Conservation (phyloP, 495 filamentous ascomycete genomes). For the Penicillium fimorum region DNA sequence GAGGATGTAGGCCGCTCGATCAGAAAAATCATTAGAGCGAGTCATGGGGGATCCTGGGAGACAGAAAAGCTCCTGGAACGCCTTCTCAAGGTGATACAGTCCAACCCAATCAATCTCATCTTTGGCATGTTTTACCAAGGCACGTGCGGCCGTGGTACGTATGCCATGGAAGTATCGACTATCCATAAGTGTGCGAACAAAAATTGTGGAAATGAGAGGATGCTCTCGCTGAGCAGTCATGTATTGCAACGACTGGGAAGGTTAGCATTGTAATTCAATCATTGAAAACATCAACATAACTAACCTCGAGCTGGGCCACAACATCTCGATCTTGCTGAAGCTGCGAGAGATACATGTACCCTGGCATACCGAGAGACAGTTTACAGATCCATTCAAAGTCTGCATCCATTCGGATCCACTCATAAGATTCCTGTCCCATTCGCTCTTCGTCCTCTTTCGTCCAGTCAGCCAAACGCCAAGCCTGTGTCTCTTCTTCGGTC, state of each 20-base stretch:
- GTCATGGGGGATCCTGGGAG: conserved; percentile 69
- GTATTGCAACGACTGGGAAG: conserved; percentile 56
- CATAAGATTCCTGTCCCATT: conserved; percentile 96
- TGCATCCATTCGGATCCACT: conserved; percentile 97
- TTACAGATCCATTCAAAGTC: conserved; percentile 98
- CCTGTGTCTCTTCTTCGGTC: conserved; percentile 71
- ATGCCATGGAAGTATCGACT: conserved; percentile 90
- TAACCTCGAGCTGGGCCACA: conserved; percentile 83
- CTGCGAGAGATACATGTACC: conserved; percentile 97
- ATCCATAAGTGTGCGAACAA: conserved; percentile 87
- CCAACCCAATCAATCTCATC: conserved; percentile 74
- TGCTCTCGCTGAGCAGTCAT: conserved; percentile 60
- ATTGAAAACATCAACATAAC: neutral
- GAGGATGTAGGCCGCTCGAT: conserved; percentile 76
- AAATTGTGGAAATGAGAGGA: conserved; percentile 77
- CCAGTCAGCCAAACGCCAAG: conserved; percentile 90
- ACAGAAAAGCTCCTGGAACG: conserved; percentile 88
- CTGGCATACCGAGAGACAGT: conserved; percentile 72
- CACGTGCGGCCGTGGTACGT: conserved; percentile 73
- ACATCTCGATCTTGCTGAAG: conserved; percentile 97
- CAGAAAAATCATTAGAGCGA: conserved; percentile 82
- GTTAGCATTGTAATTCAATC: neutral
- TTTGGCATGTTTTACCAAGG: conserved; percentile 69
- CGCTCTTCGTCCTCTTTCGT: conserved; percentile 74
- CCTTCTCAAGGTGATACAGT: conserved; percentile 74